These are phyloP conservation scores for Cucurbita maxima DNA, from an alignment of 306 rosid genomes.

Conservation along the genomic window DNA sequence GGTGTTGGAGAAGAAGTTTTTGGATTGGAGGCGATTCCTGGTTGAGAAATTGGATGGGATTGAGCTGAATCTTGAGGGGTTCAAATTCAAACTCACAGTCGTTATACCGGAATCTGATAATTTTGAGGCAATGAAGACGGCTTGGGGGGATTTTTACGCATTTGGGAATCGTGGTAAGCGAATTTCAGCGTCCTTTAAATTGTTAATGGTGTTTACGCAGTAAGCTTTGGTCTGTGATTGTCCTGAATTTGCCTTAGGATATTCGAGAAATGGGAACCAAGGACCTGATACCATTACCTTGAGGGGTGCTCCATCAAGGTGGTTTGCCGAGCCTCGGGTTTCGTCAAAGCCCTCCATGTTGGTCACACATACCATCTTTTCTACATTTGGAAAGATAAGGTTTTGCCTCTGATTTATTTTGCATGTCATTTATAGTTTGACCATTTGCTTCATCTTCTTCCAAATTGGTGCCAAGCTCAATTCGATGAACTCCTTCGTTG, in stretches of 20 bases:
- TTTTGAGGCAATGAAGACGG: slow-evolving; percentile 40
- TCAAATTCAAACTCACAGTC: slow-evolving; percentile 43
- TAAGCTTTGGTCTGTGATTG: neutral
- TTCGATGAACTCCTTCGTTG: neutral
- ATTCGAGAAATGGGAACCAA: slow-evolving; percentile 32
- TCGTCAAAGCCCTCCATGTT: slow-evolving; percentile 92
- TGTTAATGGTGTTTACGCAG: neutral
- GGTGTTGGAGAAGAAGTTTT: slow-evolving; percentile 32
- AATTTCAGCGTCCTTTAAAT: neutral
- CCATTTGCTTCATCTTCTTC: neutral
- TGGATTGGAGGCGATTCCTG: slow-evolving; percentile 39
- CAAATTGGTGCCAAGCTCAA: neutral
- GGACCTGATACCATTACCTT: slow-evolving; percentile 61
- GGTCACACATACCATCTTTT: slow-evolving; percentile 83
- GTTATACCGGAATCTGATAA: slow-evolving; percentile 42
- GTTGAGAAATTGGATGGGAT: slow-evolving; percentile 55
- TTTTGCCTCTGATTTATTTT: neutral
- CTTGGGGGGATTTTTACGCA: slow-evolving; percentile 55
- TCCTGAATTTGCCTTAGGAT: slow-evolving; percentile 17
- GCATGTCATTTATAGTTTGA: neutral
- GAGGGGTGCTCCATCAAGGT: slow-evolving; percentile 64
- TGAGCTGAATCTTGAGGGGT: slow-evolving; percentile 68
- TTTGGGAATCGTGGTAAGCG: slow-evolving; percentile 43
- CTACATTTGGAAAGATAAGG: slow-evolving; percentile 86
- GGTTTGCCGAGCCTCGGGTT: slow-evolving; percentile 91